Evolutionary conservation across 352 stramenopile genomes (phyloP).

Genomic region (Plasmopara muralis): DNA sequence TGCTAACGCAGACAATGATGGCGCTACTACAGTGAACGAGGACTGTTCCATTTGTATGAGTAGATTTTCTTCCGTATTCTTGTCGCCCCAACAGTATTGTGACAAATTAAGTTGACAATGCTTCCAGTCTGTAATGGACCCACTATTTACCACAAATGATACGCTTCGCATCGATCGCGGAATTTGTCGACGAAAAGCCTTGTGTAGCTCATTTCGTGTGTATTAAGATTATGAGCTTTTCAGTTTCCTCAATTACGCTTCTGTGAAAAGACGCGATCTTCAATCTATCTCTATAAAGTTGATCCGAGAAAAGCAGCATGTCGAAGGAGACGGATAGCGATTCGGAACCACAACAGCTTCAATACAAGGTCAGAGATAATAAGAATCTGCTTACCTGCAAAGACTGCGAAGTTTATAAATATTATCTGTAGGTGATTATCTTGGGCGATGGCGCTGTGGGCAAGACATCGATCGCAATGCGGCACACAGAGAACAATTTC

Average conservation of each 20-base stretch:
- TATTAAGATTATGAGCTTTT: too few relatives aligned
- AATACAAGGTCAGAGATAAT: constrained; percentile 63
- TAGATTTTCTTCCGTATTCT: too few relatives aligned
- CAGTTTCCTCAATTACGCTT: background rate
- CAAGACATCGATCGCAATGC: constrained; percentile 93
- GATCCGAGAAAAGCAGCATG: constrained; percentile 27
- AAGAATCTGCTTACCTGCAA: background rate
- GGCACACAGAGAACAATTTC: constrained; percentile 90
- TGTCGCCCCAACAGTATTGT: too few relatives aligned
- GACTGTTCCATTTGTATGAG: too few relatives aligned
- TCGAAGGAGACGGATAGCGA: constrained; percentile 84
- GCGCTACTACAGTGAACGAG: too few relatives aligned
- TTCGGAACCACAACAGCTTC: constrained; percentile 71
- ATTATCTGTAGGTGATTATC: constrained; percentile 24
- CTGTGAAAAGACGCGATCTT: constrained; percentile 24
- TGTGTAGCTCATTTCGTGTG: too few relatives aligned
- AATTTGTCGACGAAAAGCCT: too few relatives aligned
- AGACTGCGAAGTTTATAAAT: background rate
- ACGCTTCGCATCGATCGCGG: too few relatives aligned
- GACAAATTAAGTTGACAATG: too few relatives aligned
- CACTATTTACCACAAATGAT: too few relatives aligned
- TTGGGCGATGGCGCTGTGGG: constrained; percentile 91
- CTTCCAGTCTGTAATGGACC: too few relatives aligned
- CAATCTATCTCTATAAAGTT: constrained; percentile 2
- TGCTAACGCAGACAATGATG: too few relatives aligned